These are phyloP conservation scores for Atkinsonella texensis DNA, from an alignment of 2,329 filamentous ascomycete species.

Conservation along the genomic window DNA sequence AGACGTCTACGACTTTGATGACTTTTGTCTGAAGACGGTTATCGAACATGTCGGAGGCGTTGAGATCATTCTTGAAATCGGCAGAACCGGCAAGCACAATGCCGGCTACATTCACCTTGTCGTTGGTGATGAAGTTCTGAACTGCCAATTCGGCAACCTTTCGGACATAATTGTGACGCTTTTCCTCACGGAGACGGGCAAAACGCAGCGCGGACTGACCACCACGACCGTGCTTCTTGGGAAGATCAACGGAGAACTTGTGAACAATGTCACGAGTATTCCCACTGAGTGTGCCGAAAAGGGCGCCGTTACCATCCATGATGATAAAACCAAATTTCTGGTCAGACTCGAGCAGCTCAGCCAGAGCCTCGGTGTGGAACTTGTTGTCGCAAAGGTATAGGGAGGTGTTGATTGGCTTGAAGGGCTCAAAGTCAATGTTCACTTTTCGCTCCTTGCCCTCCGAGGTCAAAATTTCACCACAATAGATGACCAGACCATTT, in stretches of 20 bases:
- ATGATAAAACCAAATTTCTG: conserved; percentile 99
- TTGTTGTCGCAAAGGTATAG: conserved; percentile 99
- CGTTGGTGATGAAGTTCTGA: conserved; percentile 96
- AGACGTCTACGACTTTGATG: conserved; percentile 98
- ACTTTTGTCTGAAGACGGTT: conserved; percentile 84
- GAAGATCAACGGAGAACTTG: conserved; percentile 96
- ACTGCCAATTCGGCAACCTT: conserved; percentile 97
- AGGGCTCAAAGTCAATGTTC: conserved; percentile 99
- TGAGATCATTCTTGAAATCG: conserved; percentile 99
- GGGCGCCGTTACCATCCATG: conserved; percentile 97
- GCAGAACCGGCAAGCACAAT: conserved; percentile 92
- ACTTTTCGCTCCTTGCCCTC: conserved; percentile 99
- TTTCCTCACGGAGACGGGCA: conserved; percentile 96
- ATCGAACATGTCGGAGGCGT: conserved; percentile 96
- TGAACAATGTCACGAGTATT: conserved; percentile 95
- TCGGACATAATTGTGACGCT: conserved; percentile 98
- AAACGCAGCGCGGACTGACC: conserved; percentile 99
- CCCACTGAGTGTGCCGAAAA: conserved; percentile 92
- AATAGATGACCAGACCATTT: conserved; percentile 96
- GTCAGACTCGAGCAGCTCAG: conserved; percentile 94
- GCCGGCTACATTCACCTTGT: conserved; percentile 96
- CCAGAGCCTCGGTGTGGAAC: conserved; percentile 95
- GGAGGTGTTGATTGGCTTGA: conserved; percentile 99
- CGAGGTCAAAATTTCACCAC: conserved; percentile 97
- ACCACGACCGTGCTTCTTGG: conserved; percentile 99